Evolutionary conservation across 208 protist species (phyloP).

Genomic region (Zelonia costaricensis): DNA sequence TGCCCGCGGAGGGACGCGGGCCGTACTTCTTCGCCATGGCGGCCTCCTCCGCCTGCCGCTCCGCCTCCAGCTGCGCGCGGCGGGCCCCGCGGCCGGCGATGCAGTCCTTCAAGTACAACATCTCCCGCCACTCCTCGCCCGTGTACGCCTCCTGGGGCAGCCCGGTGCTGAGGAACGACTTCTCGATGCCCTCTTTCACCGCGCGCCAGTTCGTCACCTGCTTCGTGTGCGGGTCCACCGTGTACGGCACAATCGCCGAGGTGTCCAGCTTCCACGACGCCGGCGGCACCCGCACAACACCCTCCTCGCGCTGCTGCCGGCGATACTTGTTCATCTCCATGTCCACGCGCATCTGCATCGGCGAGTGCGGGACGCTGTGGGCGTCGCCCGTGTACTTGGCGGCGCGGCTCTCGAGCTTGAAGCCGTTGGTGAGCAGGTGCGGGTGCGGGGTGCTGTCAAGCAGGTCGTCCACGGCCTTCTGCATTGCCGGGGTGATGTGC

Average conservation of each 20-base stretch:
- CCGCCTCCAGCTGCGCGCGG: slow-evolving; percentile 50
- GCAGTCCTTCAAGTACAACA: slow-evolving; percentile 55
- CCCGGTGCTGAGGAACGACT: slow-evolving; percentile 76
- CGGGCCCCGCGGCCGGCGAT: slow-evolving; percentile 51
- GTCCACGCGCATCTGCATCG: slow-evolving; percentile 86
- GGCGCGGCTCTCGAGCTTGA: slow-evolving; percentile 50
- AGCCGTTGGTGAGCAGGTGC: slow-evolving; percentile 87
- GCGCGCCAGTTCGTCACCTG: slow-evolving; percentile 86
- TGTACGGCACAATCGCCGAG: slow-evolving; percentile 79
- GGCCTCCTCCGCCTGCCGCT: slow-evolving; percentile 38
- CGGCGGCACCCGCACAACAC: slow-evolving; percentile 86
- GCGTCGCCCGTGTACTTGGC: slow-evolving; percentile 69
- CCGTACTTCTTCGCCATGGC: slow-evolving; percentile 23
- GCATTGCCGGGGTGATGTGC: slow-evolving; percentile 61
- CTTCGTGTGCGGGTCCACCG: slow-evolving; percentile 62
- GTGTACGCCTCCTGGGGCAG: slow-evolving; percentile 83
- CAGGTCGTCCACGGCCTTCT: slow-evolving; percentile 54
- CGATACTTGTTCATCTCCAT: slow-evolving; percentile 82
- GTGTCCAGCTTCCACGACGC: slow-evolving; percentile 73
- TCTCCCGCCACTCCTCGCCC: slow-evolving; percentile 70
- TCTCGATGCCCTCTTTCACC: slow-evolving; percentile 87
- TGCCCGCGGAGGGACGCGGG: not conserved
- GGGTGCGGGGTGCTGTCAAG: slow-evolving; percentile 83
- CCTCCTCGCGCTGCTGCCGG: slow-evolving; percentile 84
- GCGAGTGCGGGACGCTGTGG: slow-evolving; percentile 73